Percentiles rank a stretch among this genome's conserved stretches.
Evolutionary conservation across 2,329 filamentous ascomycete species (phyloP).

Genomic region (Akanthomyces uredinophilus): DNA sequence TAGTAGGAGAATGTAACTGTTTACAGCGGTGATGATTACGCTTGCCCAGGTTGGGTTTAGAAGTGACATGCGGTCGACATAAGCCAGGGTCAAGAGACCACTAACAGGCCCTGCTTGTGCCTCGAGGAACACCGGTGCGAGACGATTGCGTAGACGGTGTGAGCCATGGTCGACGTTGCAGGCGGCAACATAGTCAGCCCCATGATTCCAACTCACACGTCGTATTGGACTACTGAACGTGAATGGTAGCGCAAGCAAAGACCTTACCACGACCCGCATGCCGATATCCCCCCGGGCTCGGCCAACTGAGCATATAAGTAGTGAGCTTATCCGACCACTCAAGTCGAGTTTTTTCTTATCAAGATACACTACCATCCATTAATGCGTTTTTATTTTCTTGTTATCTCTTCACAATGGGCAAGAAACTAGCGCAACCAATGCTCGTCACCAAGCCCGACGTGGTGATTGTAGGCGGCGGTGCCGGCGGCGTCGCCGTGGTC

Average conservation of each 20-base stretch:
- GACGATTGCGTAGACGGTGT: neutral
- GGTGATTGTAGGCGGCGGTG: conserved; percentile 10
- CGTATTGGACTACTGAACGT: neutral
- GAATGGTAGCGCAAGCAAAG: neutral
- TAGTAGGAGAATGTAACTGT: neutral
- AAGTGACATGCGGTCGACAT: conserved; percentile 1
- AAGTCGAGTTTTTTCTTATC: neutral
- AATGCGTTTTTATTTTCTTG: neutral
- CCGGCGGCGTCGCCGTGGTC: conserved; percentile 10
- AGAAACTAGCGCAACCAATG: conserved; percentile 1
- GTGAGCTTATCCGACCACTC: conserved; percentile 6
- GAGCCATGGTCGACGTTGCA: neutral
- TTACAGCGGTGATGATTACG: neutral
- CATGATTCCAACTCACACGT: neutral
- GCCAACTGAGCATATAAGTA: neutral
- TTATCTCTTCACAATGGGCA: neutral
- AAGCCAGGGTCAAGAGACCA: conserved; percentile 6
- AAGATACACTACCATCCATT: neutral
- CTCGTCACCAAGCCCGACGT: conserved; percentile 4
- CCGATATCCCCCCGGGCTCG: neutral
- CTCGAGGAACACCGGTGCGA: neutral
- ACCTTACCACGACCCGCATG: neutral
- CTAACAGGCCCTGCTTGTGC: neutral
- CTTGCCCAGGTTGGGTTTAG: neutral
- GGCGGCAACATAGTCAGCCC: neutral